These are phyloP conservation scores for Eucalyptus albens DNA, from an alignment of 345 rosid species.

Conservation along the genomic window DNA sequence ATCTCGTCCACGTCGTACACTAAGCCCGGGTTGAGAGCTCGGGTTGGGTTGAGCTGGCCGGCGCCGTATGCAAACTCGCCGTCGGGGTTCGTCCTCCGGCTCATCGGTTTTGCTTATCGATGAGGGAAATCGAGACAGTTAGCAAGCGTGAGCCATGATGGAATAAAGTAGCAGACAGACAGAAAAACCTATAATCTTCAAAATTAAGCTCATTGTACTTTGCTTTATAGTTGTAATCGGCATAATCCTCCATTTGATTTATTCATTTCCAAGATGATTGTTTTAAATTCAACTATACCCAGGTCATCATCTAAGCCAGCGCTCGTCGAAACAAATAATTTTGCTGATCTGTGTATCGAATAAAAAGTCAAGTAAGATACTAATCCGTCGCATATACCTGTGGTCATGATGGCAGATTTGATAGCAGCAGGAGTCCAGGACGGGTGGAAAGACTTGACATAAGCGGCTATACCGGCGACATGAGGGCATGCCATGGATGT, in stretches of 20 bases:
- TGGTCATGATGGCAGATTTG: constrained; percentile 83
- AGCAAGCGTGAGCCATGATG: neutral
- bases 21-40: constrained; percentile 58
- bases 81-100: constrained; percentile 28
- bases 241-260: neutral
- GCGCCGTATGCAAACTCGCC: constrained; percentile 83
- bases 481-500: constrained; percentile 97
- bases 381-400: constrained; percentile 24
- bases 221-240: neutral
- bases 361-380: neutral
- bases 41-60: constrained; percentile 63
- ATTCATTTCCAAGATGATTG: neutral
- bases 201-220: neutral
- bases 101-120: constrained; percentile 53
- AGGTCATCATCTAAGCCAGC: neutral
- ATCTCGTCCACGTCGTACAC: constrained; percentile 65
- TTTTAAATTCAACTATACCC: neutral
- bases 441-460: constrained; percentile 84
- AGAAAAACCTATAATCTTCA: neutral
- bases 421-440: constrained; percentile 74
- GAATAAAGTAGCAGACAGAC: neutral
- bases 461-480: constrained; percentile 79
- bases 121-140: neutral
- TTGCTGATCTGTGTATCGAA: neutral
- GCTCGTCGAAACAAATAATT: neutral